Evolutionary conservation across 257 asterid species (phyloP), one percentile per base, ranked within the genome.

Genomic region (Sherardia arvensis): DNA sequence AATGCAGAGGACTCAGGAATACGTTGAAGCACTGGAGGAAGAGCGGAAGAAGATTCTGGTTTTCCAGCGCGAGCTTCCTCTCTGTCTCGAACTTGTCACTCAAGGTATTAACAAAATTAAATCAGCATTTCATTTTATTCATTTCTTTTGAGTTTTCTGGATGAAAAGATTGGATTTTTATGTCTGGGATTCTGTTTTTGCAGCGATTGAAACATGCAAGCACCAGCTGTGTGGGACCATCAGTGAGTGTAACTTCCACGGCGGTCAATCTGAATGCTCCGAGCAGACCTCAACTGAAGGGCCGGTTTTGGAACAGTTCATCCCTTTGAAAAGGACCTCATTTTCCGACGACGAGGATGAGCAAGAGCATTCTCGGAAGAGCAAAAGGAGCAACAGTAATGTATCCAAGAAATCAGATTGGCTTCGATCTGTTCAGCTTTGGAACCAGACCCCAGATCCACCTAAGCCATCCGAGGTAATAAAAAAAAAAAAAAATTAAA

Each of bases 61-160:
- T 58, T 93, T 93, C 76, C 83, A 80, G 74, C 94, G 99, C 48
- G 99, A 93, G 69, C 91, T 93, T 58, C 99, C 99, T 34, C 97
- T 93, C 30, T 86, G 95, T 75, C 82, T 90, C 21, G 84, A 93
- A 56, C 97, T 93, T 67, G 92, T 93, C 21, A 84, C 87, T 60
- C 96, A 85, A 84, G 97, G 99, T 92, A 68, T 14, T 4, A 1
- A 1, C 14, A 43, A 43, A 1, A 6, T 33, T 32, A 33, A 33
- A 33, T 1, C 38, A 2, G 15, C 27, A 47, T 17, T 27, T 8
- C n/a, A n/a, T n/a, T 38, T 34, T 26, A 1, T n/a, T 8, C 29
- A 14, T 17, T 21, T 34, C 14, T 8, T 18, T 1, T 30, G 4
- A 1, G 23, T 20, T n/a, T 30, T 59, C 1, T 33, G 3, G 30